A percentile compares a stretch with the other conserved stretches of the same genome.
Evolutionary conservation across 1,284 basidiomycete genomes (phyloP).

Genomic region (Naganishia sp.): DNA sequence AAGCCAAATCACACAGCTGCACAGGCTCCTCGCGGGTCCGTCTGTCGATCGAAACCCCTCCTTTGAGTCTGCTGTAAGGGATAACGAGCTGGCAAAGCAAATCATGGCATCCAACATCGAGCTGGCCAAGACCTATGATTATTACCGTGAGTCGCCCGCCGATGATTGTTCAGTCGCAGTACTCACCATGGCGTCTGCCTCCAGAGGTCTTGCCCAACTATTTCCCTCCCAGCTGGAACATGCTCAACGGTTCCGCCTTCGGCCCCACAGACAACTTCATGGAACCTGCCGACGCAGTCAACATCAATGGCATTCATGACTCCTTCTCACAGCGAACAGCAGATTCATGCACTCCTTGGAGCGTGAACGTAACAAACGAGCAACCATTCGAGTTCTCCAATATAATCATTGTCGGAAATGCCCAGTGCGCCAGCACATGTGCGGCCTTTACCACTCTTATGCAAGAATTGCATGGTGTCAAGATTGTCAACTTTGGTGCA

Average conservation of each 20-base stretch:
- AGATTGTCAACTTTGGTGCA: constrained; percentile 64
- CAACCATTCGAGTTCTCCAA: constrained; percentile 18
- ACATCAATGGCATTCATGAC: constrained; percentile 27
- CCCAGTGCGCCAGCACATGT: constrained; percentile 66
- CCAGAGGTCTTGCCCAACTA: constrained; percentile 21
- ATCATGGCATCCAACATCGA: constrained; percentile 26
- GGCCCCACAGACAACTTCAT: constrained; percentile 24
- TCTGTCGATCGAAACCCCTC: constrained; percentile 25
- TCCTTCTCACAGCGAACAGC: constrained; percentile 20
- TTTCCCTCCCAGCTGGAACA: constrained; percentile 16
- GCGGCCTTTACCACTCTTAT: constrained; percentile 67
- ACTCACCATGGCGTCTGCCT: neutral
- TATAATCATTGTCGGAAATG: constrained; percentile 52
- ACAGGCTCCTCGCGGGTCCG: constrained; percentile 25
- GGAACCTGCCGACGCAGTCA: constrained; percentile 4
- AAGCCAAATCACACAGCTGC: neutral
- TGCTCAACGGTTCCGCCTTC: constrained; percentile 16
- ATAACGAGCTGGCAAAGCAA: constrained; percentile 16
- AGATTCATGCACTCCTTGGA: constrained; percentile 31
- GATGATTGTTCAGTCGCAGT: neutral
- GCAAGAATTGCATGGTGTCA: constrained; percentile 62
- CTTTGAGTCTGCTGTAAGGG: constrained; percentile 19
- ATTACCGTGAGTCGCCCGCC: constrained; percentile 6
- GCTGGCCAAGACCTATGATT: constrained; percentile 20
- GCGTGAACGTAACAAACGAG: constrained; percentile 5